phyloP scores from a whole-genome alignment of 768 basidiomycete species.

The Zangia roseola region DNA sequence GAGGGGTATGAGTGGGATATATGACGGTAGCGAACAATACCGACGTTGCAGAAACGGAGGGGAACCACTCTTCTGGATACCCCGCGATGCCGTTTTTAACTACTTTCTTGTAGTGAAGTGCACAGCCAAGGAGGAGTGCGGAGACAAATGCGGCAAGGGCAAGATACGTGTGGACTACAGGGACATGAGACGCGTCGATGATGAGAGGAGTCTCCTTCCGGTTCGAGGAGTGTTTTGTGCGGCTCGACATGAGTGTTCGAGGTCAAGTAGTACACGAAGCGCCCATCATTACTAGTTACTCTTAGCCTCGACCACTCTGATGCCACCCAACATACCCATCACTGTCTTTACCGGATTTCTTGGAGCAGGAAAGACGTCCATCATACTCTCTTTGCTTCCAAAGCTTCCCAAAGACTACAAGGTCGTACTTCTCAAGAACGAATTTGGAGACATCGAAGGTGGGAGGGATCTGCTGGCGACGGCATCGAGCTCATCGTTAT shows the following conservation, averaged over 20 bases:
- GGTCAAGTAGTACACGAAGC: background rate
- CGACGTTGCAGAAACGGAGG: slow-evolving; percentile 83
- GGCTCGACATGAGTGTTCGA: slow-evolving; percentile 20
- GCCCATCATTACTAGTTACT: no score
- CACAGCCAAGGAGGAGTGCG: slow-evolving; percentile 63
- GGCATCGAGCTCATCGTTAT: slow-evolving; percentile 1
- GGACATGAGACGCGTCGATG: slow-evolving; percentile 53
- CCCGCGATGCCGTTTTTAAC: slow-evolving; percentile 82
- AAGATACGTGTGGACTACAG: slow-evolving; percentile 62
- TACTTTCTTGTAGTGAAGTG: slow-evolving; percentile 78
- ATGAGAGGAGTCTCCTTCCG: slow-evolving; percentile 17
- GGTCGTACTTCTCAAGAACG: slow-evolving; percentile 91
- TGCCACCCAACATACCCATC: slow-evolving; percentile 60
- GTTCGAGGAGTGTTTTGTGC: slow-evolving; percentile 6
- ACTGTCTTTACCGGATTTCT: slow-evolving; percentile 96
- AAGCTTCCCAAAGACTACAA: slow-evolving; percentile 84
- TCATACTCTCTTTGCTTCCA: slow-evolving; percentile 81
- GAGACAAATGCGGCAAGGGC: slow-evolving; percentile 61
- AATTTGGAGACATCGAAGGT: slow-evolving; percentile 95
- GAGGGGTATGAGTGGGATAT: slow-evolving; percentile 2
- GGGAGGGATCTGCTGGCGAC: background rate
- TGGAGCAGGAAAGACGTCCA: slow-evolving; percentile 76
- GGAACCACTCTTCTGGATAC: slow-evolving; percentile 89
- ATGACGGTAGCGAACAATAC: slow-evolving; percentile 23
- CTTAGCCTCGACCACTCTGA: no score